A percentile compares a stretch with the other conserved stretches of the same genome.
These are phyloP conservation scores for Actinomucor elegans DNA, from an alignment of 371 early-diverging fungal species.

Conservation along the genomic window DNA sequence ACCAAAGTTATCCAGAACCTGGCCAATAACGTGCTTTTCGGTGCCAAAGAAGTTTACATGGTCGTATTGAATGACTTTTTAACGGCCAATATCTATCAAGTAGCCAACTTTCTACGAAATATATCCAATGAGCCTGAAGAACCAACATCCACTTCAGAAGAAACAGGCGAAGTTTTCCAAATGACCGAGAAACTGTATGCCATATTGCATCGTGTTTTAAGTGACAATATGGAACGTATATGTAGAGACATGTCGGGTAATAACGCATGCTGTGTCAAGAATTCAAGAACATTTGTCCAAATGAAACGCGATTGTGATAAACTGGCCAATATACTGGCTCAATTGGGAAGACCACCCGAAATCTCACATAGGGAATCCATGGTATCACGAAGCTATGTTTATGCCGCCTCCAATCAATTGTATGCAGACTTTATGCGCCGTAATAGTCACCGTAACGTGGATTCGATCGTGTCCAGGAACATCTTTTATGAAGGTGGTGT, in stretches of 20 bases:
- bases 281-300: slow-evolving; percentile 8
- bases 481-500: slow-evolving; percentile 78
- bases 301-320: slow-evolving; percentile 65
- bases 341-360: slow-evolving; percentile 73
- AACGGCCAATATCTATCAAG: slow-evolving; percentile 62
- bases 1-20: slow-evolving; percentile 95
- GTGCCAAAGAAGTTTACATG: slow-evolving; percentile 90
- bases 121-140: slow-evolving; percentile 34
- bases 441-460: slow-evolving; percentile 59
- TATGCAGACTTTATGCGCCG: slow-evolving; percentile 79
- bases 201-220: slow-evolving; percentile 62
- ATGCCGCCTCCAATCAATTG: slow-evolving; percentile 48
- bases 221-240: slow-evolving; percentile 67
- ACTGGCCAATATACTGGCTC: slow-evolving; percentile 76
- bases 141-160: slow-evolving; percentile 18
- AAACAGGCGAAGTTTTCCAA: slow-evolving; percentile 5
- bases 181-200: slow-evolving; percentile 54
- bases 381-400: slow-evolving; percentile 21
- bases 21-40: slow-evolving; percentile 92
- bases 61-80: slow-evolving; percentile 80
- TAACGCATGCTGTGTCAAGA: slow-evolving; percentile 5
- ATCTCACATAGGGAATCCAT: slow-evolving; percentile 28
- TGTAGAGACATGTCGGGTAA: slow-evolving; percentile 48
- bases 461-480: slow-evolving; percentile 58
- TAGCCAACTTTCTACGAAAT: slow-evolving; percentile 56